Conservation (phyloP, 805 yeast genomes). For the Candida silvicultrix region DNA sequence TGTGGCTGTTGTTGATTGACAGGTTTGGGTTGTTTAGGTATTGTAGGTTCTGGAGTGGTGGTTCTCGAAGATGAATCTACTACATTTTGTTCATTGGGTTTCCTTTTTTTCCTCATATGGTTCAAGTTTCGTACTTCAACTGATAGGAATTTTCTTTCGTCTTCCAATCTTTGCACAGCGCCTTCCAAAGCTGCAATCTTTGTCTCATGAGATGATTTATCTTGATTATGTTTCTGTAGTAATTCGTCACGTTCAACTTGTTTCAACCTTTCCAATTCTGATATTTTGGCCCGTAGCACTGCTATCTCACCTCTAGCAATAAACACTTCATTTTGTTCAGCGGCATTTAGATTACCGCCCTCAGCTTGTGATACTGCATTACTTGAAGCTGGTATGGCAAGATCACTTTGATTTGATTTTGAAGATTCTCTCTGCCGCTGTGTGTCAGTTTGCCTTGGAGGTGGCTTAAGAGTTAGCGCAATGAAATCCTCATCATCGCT, state of each 20-base stretch:
- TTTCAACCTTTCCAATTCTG: conserved; percentile 35
- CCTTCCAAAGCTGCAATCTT: conserved; percentile 35
- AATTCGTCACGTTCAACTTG: conserved; percentile 30
- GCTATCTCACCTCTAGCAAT: conserved; percentile 77
- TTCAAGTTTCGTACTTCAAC: conserved; percentile 36
- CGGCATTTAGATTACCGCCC: no score
- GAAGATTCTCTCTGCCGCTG: background rate
- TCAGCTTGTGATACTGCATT: no score
- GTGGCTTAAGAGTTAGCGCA: conserved; percentile 39
- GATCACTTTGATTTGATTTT: background rate
- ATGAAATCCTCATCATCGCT: conserved; percentile 39
- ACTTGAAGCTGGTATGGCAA: no score
- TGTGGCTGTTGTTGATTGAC: conserved; percentile 7
- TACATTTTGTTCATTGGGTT: conserved; percentile 1
- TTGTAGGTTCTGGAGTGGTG: conserved; percentile 1
- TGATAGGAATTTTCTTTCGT: conserved; percentile 48
- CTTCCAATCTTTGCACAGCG: conserved; percentile 38
- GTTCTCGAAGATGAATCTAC: background rate
- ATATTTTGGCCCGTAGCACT: conserved; percentile 60
- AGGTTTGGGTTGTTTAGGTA: background rate
- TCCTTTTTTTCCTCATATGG: conserved; percentile 9
- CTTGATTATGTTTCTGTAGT: background rate
- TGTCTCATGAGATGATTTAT: conserved; percentile 8
- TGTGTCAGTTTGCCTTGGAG: background rate
- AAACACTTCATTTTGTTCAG: conserved; percentile 25